Base-by-base conservation (phyloP, 352 stramenopile genomes). In the Phytophthora pini region DNA sequence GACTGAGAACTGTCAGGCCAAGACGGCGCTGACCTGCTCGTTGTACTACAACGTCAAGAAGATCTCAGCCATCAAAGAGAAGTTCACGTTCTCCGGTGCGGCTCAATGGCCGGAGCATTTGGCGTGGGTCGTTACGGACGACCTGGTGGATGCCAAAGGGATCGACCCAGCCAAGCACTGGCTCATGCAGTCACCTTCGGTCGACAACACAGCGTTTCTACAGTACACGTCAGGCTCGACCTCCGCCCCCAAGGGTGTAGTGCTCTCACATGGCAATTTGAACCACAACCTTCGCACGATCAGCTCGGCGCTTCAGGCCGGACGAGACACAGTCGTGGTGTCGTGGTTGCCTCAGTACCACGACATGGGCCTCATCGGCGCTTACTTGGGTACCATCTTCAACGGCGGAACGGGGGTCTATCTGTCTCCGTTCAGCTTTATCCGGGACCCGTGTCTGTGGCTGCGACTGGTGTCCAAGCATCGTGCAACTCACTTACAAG, bases 271-370 rank as follows among this genome's bases (percentile, higher is more conserved):
- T 74, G 82, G 79, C 2, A 99, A 99, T 72, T 68, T 99, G 31
- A 92, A 93, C 31, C 95, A 99, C 84, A 99, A 99, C 70, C 74
- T 99, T 15, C 81, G 80, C 29, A 95, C 94, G 13, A 99, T 99
- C 62, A 97, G 94, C n/a, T 89, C 77, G 15, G 96, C 96, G 41
- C 70, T 99, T 24, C 79, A 93, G 48, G 97, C 96, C 8, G 82
- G 69, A 24, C 70, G 86, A 24, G 85, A 97, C 43, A 99, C 97
- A 0, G 82, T 98, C 4, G 95, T 99, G 13, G 97, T 98, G 4
- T 98, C 92, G 20, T 99, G 98, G 98, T 80, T 99, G 10, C 98
- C 98, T 6, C 97, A 99, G 80, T 99, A 99, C 77, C 98, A 99
- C 74, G 98, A 99, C 77, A 99, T 99, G 98, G 98, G 98, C 6